Evolutionary conservation across 2,329 filamentous ascomycete species (phyloP).

Genomic region (Sclerotinia spermophila): DNA sequence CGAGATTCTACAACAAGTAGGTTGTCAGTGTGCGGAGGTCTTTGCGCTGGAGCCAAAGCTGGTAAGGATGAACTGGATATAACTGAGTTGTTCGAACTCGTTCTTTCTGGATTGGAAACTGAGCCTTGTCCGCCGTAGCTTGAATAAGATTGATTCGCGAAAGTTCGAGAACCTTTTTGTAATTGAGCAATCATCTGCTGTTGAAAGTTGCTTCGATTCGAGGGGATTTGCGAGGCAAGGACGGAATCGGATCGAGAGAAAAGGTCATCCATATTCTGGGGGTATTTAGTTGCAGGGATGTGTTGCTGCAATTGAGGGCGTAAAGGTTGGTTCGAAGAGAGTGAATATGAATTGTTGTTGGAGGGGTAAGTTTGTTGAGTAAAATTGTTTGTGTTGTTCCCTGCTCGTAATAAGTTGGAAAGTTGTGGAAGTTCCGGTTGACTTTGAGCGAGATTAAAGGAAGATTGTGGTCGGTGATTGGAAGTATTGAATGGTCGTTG

Average conservation of each 20-base stretch:
- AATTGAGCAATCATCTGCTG: conserved; percentile 9
- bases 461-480: not conserved
- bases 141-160: not conserved
- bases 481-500: not conserved
- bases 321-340: conserved; percentile 4
- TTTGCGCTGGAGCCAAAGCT: conserved; percentile 6
- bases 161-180: not conserved
- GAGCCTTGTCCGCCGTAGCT: not conserved
- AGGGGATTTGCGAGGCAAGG: conserved; percentile 8
- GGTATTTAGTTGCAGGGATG: not conserved
- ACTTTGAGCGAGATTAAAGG: not conserved
- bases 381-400: not conserved
- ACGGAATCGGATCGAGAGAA: conserved; percentile 13
- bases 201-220: conserved; percentile 7
- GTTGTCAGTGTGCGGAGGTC: not conserved
- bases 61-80: conserved; percentile 1
- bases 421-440: conserved; percentile 7
- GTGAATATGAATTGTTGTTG: conserved; percentile 13
- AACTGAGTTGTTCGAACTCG: conserved; percentile 4
- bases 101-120: not conserved
- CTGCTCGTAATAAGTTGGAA: conserved; percentile 1
- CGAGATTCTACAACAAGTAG: conserved; percentile 17
- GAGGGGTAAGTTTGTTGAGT: not conserved
- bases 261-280: conserved; percentile 8
- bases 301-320: not conserved